These are phyloP conservation scores for Stropharia rugosoannulata DNA, from an alignment of 768 basidiomycete species.

Conservation along the genomic window DNA sequence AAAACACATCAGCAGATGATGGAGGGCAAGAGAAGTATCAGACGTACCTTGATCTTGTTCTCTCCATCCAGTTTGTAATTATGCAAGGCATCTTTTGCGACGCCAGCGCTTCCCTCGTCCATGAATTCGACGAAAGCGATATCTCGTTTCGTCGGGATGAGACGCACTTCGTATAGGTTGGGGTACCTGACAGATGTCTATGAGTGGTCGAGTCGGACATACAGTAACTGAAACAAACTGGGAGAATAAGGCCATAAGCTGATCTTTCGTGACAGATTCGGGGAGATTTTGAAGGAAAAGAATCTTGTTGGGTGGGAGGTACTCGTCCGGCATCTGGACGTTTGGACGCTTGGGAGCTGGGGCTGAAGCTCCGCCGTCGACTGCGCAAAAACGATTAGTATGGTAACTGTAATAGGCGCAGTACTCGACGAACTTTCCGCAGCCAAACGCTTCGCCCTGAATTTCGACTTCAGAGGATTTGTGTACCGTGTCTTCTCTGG, in stretches of 20 bases:
- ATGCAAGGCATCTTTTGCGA: conserved; percentile 95
- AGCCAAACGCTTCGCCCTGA: conserved; percentile 77
- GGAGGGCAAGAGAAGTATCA: background rate
- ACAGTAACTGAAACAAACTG: conserved; percentile 54
- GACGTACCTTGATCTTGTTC: conserved; percentile 92
- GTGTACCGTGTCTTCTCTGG: conserved; percentile 80
- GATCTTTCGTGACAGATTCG: conserved; percentile 89
- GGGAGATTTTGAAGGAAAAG: conserved; percentile 97
- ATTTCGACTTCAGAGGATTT: conserved; percentile 89
- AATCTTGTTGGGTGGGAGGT: conserved; percentile 98
- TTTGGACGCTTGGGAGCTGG: conserved; percentile 76
- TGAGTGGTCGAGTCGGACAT: conserved; percentile 1
- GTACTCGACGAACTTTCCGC: conserved; percentile 59
- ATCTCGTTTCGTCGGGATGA: conserved; percentile 95
- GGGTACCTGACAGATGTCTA: conserved; percentile 64
- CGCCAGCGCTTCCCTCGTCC: conserved; percentile 89
- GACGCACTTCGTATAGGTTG: conserved; percentile 95
- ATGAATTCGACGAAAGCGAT: conserved; percentile 98
- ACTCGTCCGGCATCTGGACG: conserved; percentile 99
- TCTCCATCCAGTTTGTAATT: conserved; percentile 97
- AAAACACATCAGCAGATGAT: conserved; percentile 1
- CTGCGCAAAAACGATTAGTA: conserved; percentile 32
- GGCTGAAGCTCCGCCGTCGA: conserved; percentile 65
- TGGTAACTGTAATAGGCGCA: conserved; percentile 3
- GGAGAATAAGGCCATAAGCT: conserved; percentile 87